Conservation (phyloP, 2,329 filamentous ascomycete genomes). For the Diplodia sapinea region DNA sequence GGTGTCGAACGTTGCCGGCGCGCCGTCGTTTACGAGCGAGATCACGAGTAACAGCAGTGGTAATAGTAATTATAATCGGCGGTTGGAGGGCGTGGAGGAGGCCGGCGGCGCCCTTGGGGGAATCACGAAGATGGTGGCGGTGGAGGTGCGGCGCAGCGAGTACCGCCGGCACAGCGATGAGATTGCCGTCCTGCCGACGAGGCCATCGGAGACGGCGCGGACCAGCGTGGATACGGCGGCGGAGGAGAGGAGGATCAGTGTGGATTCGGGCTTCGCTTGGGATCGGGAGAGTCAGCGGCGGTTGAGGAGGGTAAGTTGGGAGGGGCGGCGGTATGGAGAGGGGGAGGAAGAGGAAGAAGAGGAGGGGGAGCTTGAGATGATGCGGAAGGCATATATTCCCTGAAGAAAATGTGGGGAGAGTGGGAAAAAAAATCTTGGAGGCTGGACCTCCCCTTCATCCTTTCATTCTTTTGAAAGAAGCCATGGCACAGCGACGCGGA, state of each 20-base stretch:
- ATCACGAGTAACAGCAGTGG: background rate
- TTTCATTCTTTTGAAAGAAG: background rate
- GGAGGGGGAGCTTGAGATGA: background rate
- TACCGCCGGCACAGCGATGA: background rate
- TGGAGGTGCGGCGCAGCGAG: background rate
- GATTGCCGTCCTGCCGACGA: background rate
- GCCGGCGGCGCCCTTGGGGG: background rate
- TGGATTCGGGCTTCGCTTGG: background rate
- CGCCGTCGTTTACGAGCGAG: slow-evolving; percentile 6
- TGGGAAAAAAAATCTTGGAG: background rate
- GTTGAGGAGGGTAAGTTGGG: background rate
- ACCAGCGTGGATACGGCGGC: background rate
- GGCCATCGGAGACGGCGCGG: background rate
- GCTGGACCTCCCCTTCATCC: background rate
- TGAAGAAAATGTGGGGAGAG: background rate
- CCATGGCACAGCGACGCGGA: background rate
- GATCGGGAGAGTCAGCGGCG: background rate
- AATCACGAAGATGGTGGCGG: slow-evolving; percentile 11
- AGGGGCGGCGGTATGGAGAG: background rate
- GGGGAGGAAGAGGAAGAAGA: background rate
- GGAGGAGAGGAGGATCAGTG: background rate
- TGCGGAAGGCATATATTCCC: background rate
- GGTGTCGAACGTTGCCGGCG: background rate
- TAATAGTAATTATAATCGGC: background rate
- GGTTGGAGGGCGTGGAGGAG: background rate